Conservation (phyloP, 179 eudicot genomes). For the Monotropa hypopitys region DNA sequence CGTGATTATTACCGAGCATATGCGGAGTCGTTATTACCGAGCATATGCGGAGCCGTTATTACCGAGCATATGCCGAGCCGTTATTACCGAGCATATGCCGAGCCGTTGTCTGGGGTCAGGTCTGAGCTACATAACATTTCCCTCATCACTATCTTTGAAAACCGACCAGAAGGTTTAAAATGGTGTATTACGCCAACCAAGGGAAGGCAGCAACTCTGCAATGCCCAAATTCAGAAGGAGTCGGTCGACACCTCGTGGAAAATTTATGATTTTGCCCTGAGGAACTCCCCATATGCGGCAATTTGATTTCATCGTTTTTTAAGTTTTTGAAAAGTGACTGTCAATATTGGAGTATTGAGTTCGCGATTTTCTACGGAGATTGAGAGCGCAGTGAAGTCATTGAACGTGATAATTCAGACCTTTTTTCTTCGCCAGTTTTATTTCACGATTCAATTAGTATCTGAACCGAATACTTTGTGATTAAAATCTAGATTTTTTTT, state of each 20-base stretch:
- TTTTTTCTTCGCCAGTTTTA: background rate
- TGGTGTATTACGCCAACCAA: constrained; percentile 22
- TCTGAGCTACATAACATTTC: no score
- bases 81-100: no score
- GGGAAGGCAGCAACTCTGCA: constrained; percentile 36
- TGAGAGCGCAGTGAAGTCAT: background rate
- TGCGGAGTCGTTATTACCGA: no score
- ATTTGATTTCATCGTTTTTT: constrained; percentile 9
- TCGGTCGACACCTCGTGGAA: constrained; percentile 78
- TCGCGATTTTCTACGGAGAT: background rate
- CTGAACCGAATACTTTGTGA: background rate
- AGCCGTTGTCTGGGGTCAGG: no score
- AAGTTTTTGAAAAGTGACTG: constrained; percentile 18
- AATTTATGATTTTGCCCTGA: constrained; percentile 40
- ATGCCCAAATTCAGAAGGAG: constrained; percentile 51
- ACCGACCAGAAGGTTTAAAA: constrained; percentile 30
- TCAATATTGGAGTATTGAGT: background rate
- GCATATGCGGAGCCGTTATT: no score
- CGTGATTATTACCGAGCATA: no score
- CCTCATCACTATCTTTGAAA: constrained; percentile 22
- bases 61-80: no score
- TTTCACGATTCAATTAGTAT: background rate
- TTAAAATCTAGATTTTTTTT: background rate
- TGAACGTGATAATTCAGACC: background rate
- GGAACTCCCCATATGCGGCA: background rate